Conservation (phyloP, 768 basidiomycete genomes). For the Sporobolomyces phaffii region DNA sequence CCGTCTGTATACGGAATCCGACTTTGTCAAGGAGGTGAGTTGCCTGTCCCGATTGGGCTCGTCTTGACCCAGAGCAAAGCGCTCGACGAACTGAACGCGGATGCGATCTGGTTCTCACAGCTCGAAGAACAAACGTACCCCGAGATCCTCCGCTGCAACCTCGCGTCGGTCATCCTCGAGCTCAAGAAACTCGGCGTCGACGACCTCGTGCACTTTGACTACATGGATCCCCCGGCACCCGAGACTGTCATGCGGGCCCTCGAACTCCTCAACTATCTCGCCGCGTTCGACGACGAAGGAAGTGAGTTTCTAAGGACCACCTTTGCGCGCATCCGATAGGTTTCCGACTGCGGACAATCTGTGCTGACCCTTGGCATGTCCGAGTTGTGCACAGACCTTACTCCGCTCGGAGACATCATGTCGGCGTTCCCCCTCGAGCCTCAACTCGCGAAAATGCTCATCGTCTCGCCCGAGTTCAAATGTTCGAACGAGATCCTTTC, state of each 20-base stretch:
- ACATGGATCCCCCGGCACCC: constrained; percentile 76
- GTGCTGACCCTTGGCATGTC: too few relatives aligned
- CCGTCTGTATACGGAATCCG: constrained; percentile 90
- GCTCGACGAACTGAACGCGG: neutral
- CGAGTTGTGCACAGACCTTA: constrained; percentile 58
- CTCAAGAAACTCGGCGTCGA: constrained; percentile 89
- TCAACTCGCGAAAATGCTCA: constrained; percentile 90
- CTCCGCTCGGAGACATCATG: constrained; percentile 80
- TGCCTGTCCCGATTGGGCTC: neutral
- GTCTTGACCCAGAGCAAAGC: too few relatives aligned
- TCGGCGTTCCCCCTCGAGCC: constrained; percentile 99
- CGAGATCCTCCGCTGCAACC: constrained; percentile 86
- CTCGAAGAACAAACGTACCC: constrained; percentile 96
- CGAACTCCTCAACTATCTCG: constrained; percentile 84
- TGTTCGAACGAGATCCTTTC: constrained; percentile 94
- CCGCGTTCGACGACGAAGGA: constrained; percentile 89
- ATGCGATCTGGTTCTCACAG: constrained; percentile 19
- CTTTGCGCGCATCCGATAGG: neutral
- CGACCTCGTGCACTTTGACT: constrained; percentile 59
- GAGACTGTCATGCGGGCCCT: constrained; percentile 96
- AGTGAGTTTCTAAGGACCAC: constrained; percentile 44
- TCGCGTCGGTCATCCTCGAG: constrained; percentile 88
- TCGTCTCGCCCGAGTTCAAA: constrained; percentile 86
- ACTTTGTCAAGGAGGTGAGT: constrained; percentile 72
- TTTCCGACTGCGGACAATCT: too few relatives aligned